Evolutionary conservation across 352 stramenopile species (phyloP).

Genomic region (Globisporangium spinosum): DNA sequence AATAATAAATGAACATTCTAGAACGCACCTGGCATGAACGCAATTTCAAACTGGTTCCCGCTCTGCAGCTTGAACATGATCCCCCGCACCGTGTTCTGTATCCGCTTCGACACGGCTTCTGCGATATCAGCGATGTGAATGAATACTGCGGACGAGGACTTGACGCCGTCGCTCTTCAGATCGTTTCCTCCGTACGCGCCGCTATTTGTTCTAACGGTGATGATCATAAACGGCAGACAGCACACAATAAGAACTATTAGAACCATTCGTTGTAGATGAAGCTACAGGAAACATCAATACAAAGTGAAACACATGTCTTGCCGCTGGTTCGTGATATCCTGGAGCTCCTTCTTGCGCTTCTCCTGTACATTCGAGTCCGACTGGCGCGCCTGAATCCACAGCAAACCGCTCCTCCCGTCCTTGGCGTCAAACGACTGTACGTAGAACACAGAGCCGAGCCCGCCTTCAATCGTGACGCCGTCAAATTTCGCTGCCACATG

Average conservation of each 20-base stretch:
- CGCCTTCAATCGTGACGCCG: slow-evolving; percentile 43
- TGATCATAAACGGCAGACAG: not conserved
- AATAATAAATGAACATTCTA: not conserved
- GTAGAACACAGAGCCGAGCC: slow-evolving; percentile 35
- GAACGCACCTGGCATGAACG: slow-evolving; percentile 53
- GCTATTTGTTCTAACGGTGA: not conserved
- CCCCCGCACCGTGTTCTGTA: slow-evolving; percentile 44
- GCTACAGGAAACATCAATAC: not conserved
- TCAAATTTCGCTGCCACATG: slow-evolving; percentile 54
- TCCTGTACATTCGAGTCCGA: slow-evolving; percentile 55
- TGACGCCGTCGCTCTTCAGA: not conserved
- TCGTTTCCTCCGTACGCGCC: not conserved
- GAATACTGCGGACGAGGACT: slow-evolving; percentile 18
- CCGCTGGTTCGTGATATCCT: slow-evolving; percentile 47
- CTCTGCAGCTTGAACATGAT: slow-evolving; percentile 34
- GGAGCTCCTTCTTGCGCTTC: slow-evolving; percentile 47
- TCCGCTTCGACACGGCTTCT: slow-evolving; percentile 22
- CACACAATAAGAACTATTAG: not conserved
- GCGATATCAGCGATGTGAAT: slow-evolving; percentile 22
- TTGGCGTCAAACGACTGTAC: slow-evolving; percentile 14
- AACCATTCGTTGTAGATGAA: not conserved
- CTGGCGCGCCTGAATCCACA: slow-evolving; percentile 49
- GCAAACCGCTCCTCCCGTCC: slow-evolving; percentile 27
- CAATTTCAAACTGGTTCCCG: slow-evolving; percentile 42
- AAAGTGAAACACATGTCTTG: slow-evolving; percentile 4